phyloP scores from a whole-genome alignment of 2,329 filamentous ascomycete species.

The Elsinoe australis region DNA sequence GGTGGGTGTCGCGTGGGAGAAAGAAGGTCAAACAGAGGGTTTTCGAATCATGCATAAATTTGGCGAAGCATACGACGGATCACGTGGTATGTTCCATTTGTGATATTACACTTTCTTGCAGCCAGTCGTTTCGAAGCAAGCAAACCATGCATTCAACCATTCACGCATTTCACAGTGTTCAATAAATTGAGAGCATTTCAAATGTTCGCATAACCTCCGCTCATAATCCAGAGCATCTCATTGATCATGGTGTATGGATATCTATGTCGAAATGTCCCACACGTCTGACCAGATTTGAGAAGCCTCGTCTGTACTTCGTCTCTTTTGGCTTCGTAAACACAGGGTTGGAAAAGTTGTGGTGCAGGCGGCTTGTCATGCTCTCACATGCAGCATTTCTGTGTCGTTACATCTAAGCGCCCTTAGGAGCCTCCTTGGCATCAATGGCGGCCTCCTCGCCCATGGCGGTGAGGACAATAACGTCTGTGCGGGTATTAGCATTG shows the following conservation, averaged over 20 bases:
- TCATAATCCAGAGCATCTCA: constrained; percentile 8
- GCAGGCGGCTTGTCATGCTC: constrained; percentile 15
- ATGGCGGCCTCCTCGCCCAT: constrained; percentile 91
- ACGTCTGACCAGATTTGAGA: constrained; percentile 13
- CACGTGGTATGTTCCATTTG: neutral
- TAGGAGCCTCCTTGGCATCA: constrained; percentile 88
- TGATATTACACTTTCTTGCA: too few relatives aligned
- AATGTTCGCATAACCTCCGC: neutral
- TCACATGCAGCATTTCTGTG: constrained; percentile 18
- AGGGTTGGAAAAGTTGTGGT: neutral
- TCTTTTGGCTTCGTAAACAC: neutral
- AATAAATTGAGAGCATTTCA: too few relatives aligned
- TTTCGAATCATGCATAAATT: too few relatives aligned
- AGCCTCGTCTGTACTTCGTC: neutral
- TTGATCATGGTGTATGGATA: constrained; percentile 17
- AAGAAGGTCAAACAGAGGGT: too few relatives aligned
- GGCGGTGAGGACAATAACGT: constrained; percentile 84
- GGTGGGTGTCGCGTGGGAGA: too few relatives aligned
- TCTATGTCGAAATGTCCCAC: constrained; percentile 13
- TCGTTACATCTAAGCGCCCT: constrained; percentile 23
- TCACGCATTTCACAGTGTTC: too few relatives aligned
- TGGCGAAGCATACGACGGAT: neutral
- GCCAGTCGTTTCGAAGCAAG: too few relatives aligned
- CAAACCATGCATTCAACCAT: too few relatives aligned
- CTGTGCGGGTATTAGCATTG: constrained; percentile 40